Evolutionary conservation across 768 basidiomycete species (phyloP).

Genomic region (Filobasidium wieringae): DNA sequence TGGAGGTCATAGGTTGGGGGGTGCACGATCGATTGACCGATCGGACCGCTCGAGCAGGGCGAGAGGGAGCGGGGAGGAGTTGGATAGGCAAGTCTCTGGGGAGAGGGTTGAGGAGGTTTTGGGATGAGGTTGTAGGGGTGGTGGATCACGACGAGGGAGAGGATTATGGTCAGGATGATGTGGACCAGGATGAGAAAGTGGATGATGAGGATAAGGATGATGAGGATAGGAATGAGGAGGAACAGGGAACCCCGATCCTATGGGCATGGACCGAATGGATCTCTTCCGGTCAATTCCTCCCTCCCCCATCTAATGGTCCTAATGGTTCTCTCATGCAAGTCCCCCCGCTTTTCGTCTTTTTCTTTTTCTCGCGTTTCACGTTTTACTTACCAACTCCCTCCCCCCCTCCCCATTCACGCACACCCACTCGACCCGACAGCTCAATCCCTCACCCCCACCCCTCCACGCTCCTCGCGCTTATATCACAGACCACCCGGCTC

Average conservation of each 20-base stretch:
- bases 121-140: too few species aligned
- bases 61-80: too few species aligned
- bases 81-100: too few species aligned
- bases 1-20: not conserved
- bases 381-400: too few species aligned
- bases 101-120: slow-evolving; percentile 18
- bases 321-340: slow-evolving; percentile 8
- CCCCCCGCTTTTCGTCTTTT: not conserved
- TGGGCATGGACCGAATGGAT: slow-evolving; percentile 38
- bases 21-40: not conserved
- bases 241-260: too few species aligned
- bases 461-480: slow-evolving; percentile 24
- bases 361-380: not conserved
- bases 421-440: slow-evolving; percentile 17
- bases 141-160: too few species aligned
- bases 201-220: not conserved
- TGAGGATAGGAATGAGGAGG: too few species aligned
- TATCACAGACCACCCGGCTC: slow-evolving; percentile 18
- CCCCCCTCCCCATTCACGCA: slow-evolving; percentile 11
- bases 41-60: too few species aligned
- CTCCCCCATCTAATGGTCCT: slow-evolving; percentile 17
- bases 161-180: too few species aligned
- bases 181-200: too few species aligned
- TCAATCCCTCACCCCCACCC: slow-evolving; percentile 17
- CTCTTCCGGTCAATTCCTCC: slow-evolving; percentile 24